Evolutionary conservation across 2,329 filamentous ascomycete genomes (phyloP), one percentile per base, ranked within the genome.

Genomic region (Escovopsis weberi): DNA sequence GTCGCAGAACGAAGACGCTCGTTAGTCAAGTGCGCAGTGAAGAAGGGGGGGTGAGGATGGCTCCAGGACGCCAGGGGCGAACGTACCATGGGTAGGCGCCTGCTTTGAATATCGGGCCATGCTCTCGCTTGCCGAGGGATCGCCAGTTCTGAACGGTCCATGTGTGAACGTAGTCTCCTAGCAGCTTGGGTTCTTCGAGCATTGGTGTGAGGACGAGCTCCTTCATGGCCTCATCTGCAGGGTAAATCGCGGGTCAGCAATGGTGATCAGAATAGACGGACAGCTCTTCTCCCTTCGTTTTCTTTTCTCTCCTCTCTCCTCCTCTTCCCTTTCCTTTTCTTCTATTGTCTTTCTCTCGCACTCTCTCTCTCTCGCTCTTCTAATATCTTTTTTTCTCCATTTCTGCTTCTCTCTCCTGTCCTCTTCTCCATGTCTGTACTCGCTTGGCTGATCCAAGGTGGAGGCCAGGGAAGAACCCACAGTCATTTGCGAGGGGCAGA

Each of bases 111-210:
- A 82, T 60, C 3, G 91, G 91, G 2, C 91, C 86, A 66, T 93
- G 87, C 55, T 91, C 82, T 58, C 84, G 86, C 64, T 85, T 82
- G 12, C 72, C 69, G 51, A 93, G 64, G 33, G 66, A 72, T 50
- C 82, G 74, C 88, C 89, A 98, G 48, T 82, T 74, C 53, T 84
- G 73, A 47, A 98, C 85, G 28, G 84, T 78, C 91, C 91, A 98
- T 54, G 86, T 94, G 62, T 84, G 61, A 52, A 81, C 66, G 35
- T 72, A 72, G 58, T 94, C 85, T 42, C 80, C 80, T 49, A 89
- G 72, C 32, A 82, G 80, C 56, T 86, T 83, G 49, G 88, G 78
- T 51, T 94, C 86, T 51, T 86, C 79, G 47, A 67, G 53, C 39
- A 87, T 67, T 43, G 81, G 78, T 10, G 79, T 78, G 45, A 96